Conservation (phyloP, 2,329 filamentous ascomycete species). For the Gaeumannomyces tritici region DNA sequence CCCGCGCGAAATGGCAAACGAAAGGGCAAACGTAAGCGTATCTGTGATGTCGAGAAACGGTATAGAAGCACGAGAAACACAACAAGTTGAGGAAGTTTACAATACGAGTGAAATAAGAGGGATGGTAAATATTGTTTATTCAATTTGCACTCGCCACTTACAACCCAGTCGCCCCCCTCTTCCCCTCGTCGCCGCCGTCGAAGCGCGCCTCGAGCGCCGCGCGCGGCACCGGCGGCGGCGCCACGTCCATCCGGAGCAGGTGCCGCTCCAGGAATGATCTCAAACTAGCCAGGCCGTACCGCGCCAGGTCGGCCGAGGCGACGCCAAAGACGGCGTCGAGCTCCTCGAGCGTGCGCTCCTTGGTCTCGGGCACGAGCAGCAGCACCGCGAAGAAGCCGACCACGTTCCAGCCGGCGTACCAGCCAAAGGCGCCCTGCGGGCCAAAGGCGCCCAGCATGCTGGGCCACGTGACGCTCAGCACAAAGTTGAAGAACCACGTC, state of each 20-base stretch:
- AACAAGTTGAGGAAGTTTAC: not conserved
- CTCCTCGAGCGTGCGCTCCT: conserved; percentile 28
- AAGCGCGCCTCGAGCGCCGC: not conserved
- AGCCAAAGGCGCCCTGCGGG: conserved; percentile 36
- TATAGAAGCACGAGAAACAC: not conserved
- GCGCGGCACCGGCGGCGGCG: not conserved
- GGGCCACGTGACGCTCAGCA: conserved; percentile 36
- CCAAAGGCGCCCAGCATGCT: conserved; percentile 32
- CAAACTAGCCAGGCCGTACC: conserved; percentile 12
- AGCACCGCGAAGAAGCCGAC: conserved; percentile 32
- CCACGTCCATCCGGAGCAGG: conserved; percentile 1
- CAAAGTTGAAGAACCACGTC: conserved; percentile 36
- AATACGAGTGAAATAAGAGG: no score
- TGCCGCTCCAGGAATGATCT: conserved; percentile 11
- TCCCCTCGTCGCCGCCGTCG: not conserved
- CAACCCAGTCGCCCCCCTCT: not conserved
- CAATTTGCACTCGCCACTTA: not conserved
- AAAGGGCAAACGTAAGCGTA: no score
- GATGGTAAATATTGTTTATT: no score
- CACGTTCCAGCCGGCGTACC: conserved; percentile 39
- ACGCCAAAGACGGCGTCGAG: conserved; percentile 25
- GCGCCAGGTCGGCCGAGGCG: conserved; percentile 11
- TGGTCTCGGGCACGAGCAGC: conserved; percentile 28
- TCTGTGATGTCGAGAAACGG: not conserved
- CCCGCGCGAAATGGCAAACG: not conserved